Base-by-base conservation (phyloP, 2,329 filamentous ascomycete species). In the Verticillium longisporum region DNA sequence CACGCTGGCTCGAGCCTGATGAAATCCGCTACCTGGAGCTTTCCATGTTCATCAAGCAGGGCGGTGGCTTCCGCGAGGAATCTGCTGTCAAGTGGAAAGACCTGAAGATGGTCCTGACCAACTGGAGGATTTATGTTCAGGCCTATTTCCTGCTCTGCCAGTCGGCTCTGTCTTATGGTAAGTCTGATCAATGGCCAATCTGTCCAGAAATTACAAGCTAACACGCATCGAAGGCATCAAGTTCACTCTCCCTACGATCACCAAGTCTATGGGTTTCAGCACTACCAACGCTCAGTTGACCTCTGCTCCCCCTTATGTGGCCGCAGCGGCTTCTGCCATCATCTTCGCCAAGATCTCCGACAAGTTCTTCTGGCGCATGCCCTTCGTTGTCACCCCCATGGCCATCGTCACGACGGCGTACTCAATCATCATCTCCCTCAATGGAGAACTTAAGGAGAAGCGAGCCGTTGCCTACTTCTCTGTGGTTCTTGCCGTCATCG, bases 301-400 rank as follows among this genome's bases (percentile, higher is more conserved):
- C 69, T 84, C 83, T 1, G 81, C 84, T 0, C 83, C 83, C 0
- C 82, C 83, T 0, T 86, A 85, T 61, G 81, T 86, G 1, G 82
- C 80, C 0, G 89, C 86, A 0, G 86, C 86, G 0, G 36, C 88
- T 3, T 66, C 89, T 0, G 90, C 88, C 0, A 76, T 92, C 2
- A 58, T 75, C 0, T 78, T 90, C 32, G 88, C 89, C 1, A 89
- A 80, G 68, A 70, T 88, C 5, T 88, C 88, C 0, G 89, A 92
- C 68, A 80, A 84, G 1, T 90, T 87, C 1, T 75, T 80, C 26
- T 80, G 83, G 68, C 80, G 89, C 18, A 88, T 88, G 4, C 74
- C 87, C 11, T 65, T 66, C 56, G 38, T 65, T 15, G 58, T 61
- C 0, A 57, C 57, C 6, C 64, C 63, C 1, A 58, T 66, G 7